Base-by-base conservation (phyloP, 2,329 filamentous ascomycete genomes). In the Coniochaeta sp. region DNA sequence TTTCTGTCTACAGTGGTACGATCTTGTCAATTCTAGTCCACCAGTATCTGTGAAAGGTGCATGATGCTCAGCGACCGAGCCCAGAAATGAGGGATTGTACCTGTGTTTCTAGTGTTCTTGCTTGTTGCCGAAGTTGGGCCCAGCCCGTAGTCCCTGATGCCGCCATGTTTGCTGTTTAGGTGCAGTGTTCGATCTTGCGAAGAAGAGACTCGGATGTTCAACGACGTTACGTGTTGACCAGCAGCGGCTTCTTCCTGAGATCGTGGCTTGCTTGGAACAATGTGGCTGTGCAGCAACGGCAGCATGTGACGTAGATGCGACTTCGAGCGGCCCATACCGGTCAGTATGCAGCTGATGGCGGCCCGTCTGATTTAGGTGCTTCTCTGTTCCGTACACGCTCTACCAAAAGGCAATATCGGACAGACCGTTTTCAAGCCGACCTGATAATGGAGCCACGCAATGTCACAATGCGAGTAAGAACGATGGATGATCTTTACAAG, bases 71-170 rank as follows among this genome's bases (percentile, higher is more conserved):
- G 16, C 3, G 26, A 1, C 47, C 26, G 14, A 17, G 43, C 5
- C 9, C 2, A 28, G 24, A 17, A 61, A n/a, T 1, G 9, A 22
- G n/a, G 17, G 16, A n/a, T n/a, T 61, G 19, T 80, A 96, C 93
- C 83, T 98, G 93, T 63, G 89, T 91, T 75, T 99, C 95, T 64
- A 97, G 81, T 52, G 87, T 85, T 69, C 95, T 84, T 63, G 92
- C 91, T 77, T 98, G 93, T 73, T 97, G 92, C 69, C 95, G 90
- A 67, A 98, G 83, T 78, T 97, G 92, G 70, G 91, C 88, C 95
- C 95, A 99, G 77, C 92, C 88, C 64, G 83, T 81, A 64, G 76
- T 85, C 59, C 60, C 59, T 64, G 68, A 61, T 54, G 65, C 65
- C 62, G 66, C 67, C 66, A 68, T 68, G 54, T 60, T 64, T 44